Evolutionary conservation across 257 asterid genomes (phyloP).

Genomic region (Thymus quinquecostatus): DNA sequence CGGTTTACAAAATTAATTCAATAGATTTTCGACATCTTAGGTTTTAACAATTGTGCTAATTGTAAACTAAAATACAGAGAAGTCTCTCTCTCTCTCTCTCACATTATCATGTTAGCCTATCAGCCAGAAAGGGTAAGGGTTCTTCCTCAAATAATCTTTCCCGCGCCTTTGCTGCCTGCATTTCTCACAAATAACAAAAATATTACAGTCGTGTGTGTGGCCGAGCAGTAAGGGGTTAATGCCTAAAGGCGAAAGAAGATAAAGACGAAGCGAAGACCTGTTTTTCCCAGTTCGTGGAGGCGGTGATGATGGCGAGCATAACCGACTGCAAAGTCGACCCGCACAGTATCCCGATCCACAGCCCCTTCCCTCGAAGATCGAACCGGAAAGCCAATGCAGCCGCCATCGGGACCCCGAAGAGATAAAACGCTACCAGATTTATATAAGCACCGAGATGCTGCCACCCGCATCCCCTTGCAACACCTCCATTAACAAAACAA

Average conservation of each 20-base stretch:
- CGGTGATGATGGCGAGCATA: conserved; percentile 54
- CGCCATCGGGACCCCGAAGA: conserved; percentile 76
- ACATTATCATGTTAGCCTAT: conserved; percentile 18
- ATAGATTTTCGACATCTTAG: no score
- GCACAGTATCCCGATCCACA: conserved; percentile 69
- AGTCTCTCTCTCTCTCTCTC: no score
- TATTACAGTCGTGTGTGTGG: no score
- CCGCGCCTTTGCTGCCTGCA: conserved; percentile 58
- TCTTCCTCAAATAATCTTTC: conserved; percentile 49
- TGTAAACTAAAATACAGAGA: no score
- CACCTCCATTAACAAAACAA: conserved; percentile 44
- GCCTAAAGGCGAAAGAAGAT: neutral
- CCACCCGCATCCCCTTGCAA: conserved; percentile 96
- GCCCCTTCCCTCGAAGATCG: conserved; percentile 67
- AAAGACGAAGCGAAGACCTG: neutral
- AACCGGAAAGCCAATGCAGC: conserved; percentile 60
- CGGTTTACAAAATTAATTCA: no score
- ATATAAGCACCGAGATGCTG: conserved; percentile 86
- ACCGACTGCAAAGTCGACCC: conserved; percentile 64
- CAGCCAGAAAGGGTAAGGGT: conserved; percentile 30
- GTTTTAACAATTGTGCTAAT: no score
- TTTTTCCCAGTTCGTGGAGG: conserved; percentile 53
- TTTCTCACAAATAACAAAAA: neutral
- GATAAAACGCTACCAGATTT: conserved; percentile 78
- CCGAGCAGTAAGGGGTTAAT: no score